These are phyloP conservation scores for Ilyonectria mors-panacis DNA, from an alignment of 2,329 filamentous ascomycete genomes.

Conservation along the genomic window DNA sequence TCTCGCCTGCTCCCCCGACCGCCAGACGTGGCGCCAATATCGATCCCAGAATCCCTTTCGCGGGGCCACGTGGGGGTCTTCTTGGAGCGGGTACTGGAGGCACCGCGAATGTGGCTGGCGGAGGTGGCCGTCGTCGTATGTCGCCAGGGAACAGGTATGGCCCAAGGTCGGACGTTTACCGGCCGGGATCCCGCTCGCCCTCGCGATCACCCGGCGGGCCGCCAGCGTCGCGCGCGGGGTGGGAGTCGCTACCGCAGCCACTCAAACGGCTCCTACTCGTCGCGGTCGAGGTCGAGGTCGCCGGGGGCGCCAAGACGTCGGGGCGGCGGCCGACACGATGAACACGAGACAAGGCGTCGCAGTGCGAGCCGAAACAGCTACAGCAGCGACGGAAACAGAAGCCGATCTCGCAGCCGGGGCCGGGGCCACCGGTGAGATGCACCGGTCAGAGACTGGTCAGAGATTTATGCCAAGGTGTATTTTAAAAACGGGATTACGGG, in stretches of 20 bases:
- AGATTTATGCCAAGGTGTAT: constrained; percentile 28
- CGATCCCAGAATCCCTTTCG: constrained; percentile 61
- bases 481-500: constrained; percentile 35
- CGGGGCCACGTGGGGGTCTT: constrained; percentile 52
- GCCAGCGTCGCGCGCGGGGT: constrained; percentile 52
- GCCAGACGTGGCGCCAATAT: constrained; percentile 75
- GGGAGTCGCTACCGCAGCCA: constrained; percentile 62
- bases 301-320: constrained; percentile 53
- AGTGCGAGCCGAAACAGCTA: constrained; percentile 66
- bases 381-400: constrained; percentile 57
- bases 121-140: constrained; percentile 55
- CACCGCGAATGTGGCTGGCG: constrained; percentile 52
- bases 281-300: constrained; percentile 64
- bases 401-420: constrained; percentile 57
- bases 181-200: constrained; percentile 70
- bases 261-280: constrained; percentile 61
- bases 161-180: constrained; percentile 70
- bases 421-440: constrained; percentile 53
- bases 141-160: constrained; percentile 58
- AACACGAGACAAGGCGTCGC: constrained; percentile 56
- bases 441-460: constrained; percentile 7
- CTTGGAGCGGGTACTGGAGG: constrained; percentile 41
- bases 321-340: constrained; percentile 50
- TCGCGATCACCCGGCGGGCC: constrained; percentile 61
- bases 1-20: constrained; percentile 83